Percentiles rank a stretch among this genome's conserved stretches.
Evolutionary conservation across 108 stramenopile genomes (phyloP).

Genomic region (Skeletonema menzelii): DNA sequence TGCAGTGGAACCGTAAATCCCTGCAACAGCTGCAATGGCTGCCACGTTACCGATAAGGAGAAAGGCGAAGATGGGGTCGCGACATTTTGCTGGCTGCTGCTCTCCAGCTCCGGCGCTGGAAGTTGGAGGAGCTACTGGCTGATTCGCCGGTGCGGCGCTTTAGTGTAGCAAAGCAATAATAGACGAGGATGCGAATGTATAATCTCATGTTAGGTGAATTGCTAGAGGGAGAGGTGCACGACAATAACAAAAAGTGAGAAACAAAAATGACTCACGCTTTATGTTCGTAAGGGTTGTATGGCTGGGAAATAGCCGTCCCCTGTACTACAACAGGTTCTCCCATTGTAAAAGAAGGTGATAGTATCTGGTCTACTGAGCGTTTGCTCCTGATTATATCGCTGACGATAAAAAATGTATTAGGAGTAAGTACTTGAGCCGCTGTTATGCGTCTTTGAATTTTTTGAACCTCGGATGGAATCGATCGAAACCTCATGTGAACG

Average conservation of each 20-base stretch:
- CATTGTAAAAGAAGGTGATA: neutral
- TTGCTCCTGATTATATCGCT: too few species aligned
- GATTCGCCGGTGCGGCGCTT: neutral
- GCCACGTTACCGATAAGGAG: slow-evolving; percentile 64
- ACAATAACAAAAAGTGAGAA: neutral
- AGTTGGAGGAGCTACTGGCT: neutral
- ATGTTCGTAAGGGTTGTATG: slow-evolving; percentile 28
- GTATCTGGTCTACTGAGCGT: neutral
- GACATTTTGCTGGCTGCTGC: slow-evolving; percentile 55
- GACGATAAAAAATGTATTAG: too few species aligned
- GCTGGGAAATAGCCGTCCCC: slow-evolving; percentile 45
- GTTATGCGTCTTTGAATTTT: too few species aligned
- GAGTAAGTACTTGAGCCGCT: too few species aligned
- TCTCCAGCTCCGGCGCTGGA: neutral
- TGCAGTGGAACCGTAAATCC: slow-evolving; percentile 53
- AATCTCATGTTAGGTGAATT: neutral
- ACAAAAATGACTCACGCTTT: neutral
- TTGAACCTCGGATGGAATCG: too few species aligned
- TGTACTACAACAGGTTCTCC: slow-evolving; percentile 37
- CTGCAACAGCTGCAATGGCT: slow-evolving; percentile 63
- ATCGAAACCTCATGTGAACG: too few species aligned
- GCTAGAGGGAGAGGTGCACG: neutral
- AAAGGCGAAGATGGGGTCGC: slow-evolving; percentile 85
- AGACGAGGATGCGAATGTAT: neutral
- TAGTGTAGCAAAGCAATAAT: neutral